phyloP scores from a whole-genome alignment of 2,329 filamentous ascomycete genomes.

The Diaporthe helianthi region DNA sequence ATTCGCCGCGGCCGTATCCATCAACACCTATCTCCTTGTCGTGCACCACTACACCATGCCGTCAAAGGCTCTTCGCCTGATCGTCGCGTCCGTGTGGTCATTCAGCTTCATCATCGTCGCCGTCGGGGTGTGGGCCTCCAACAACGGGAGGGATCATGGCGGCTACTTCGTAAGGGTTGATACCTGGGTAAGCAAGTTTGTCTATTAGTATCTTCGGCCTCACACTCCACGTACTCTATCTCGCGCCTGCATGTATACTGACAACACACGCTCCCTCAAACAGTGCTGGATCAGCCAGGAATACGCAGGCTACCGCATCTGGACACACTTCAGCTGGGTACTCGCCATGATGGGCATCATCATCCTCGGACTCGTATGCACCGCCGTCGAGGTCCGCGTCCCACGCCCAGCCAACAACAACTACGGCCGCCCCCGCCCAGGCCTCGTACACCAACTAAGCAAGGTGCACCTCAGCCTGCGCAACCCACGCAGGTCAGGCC shows the following conservation, averaged over 20 bases:
- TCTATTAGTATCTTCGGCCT: too few relatives aligned
- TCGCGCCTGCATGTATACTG: too few relatives aligned
- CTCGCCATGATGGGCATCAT: constrained; percentile 22
- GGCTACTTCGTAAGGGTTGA: constrained; percentile 24
- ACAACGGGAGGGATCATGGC: constrained; percentile 19
- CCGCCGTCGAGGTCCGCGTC: constrained; percentile 1
- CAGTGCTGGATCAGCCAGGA: constrained; percentile 30
- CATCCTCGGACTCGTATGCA: neutral
- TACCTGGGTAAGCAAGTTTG: constrained; percentile 27
- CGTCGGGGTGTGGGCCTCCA: constrained; percentile 6
- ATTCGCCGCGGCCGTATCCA: constrained; percentile 15
- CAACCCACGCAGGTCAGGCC: constrained; percentile 8
- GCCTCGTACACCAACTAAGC: neutral
- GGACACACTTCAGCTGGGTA: constrained; percentile 29
- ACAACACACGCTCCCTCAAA: neutral
- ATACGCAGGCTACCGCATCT: constrained; percentile 20
- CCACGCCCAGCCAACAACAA: neutral
- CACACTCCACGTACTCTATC: too few relatives aligned
- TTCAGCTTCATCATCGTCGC: constrained; percentile 29
- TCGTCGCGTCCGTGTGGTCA: constrained; percentile 12
- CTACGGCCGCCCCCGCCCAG: neutral
- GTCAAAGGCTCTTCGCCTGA: constrained; percentile 1
- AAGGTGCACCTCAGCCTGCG: neutral
- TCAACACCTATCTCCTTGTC: constrained; percentile 17
- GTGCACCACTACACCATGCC: constrained; percentile 25